These are phyloP conservation scores for Penicillium verrucosum DNA, from an alignment of 2,329 filamentous ascomycete genomes.

Conservation along the genomic window DNA sequence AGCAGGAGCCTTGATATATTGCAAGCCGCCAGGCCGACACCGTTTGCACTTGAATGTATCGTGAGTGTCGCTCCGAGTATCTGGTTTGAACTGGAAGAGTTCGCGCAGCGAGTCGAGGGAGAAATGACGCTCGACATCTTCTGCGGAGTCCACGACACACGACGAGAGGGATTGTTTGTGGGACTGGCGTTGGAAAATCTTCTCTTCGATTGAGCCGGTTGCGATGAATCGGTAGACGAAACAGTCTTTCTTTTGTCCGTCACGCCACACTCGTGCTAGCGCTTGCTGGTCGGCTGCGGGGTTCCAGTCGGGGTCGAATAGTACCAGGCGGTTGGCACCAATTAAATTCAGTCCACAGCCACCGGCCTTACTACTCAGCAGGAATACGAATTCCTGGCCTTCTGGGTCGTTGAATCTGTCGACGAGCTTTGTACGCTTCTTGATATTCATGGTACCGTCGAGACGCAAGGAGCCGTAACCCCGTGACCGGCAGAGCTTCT, in stretches of 20 bases:
- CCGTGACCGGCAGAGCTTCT: constrained; percentile 79
- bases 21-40: constrained; percentile 81
- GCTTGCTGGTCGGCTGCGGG: constrained; percentile 97
- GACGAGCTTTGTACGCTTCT: constrained; percentile 93
- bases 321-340: constrained; percentile 86
- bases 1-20: constrained; percentile 84
- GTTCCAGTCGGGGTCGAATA: constrained; percentile 98
- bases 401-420: constrained; percentile 96
- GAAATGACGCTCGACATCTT: constrained; percentile 97
- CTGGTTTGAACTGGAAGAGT: constrained; percentile 84
- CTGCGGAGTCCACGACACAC: constrained; percentile 91
- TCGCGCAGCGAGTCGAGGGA: constrained; percentile 86
- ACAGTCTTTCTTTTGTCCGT: constrained; percentile 98
- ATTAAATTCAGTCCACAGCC: constrained; percentile 96
- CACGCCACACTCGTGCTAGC: constrained; percentile 94
- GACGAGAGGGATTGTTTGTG: constrained; percentile 97
- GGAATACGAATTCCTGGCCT: constrained; percentile 85
- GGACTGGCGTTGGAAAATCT: constrained; percentile 97
- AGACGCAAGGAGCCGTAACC: constrained; percentile 83
- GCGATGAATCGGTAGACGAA: constrained; percentile 99
- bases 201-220: constrained; percentile 96
- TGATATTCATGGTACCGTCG: constrained; percentile 96
- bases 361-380: constrained; percentile 95
- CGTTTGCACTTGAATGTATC: constrained; percentile 98
- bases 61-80: constrained; percentile 88